Evolutionary conservation across 257 asterid species (phyloP).

Genomic region (Cordia subcordata): DNA sequence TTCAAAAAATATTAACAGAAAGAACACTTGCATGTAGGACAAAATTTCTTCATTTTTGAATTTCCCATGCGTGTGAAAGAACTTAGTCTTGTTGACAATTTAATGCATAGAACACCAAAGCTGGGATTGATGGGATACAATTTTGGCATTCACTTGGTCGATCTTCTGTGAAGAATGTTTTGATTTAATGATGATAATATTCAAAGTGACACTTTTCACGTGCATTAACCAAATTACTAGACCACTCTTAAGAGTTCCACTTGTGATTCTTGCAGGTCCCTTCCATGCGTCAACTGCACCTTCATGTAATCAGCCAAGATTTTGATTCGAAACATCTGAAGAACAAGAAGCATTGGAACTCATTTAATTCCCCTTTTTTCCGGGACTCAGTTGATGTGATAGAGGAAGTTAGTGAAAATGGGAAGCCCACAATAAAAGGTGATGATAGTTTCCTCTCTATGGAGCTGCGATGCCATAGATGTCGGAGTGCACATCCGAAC

Average conservation of each 20-base stretch:
- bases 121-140: too few relatives aligned
- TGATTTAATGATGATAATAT: too few relatives aligned
- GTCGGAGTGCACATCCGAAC: constrained; percentile 84
- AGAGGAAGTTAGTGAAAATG: constrained; percentile 49
- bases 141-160: too few relatives aligned
- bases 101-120: too few relatives aligned
- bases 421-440: constrained; percentile 30
- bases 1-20: too few relatives aligned
- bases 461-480: constrained; percentile 84
- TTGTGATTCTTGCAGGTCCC: constrained; percentile 47
- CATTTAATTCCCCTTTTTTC: constrained; percentile 76
- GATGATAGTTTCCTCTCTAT: constrained; percentile 33
- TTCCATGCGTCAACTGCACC: constrained; percentile 90
- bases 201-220: too few relatives aligned
- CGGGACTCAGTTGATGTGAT: constrained; percentile 75
- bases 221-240: not conserved
- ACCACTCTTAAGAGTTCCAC: constrained; percentile 1
- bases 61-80: too few relatives aligned
- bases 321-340: constrained; percentile 71
- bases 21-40: too few relatives aligned
- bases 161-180: too few relatives aligned
- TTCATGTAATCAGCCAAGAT: constrained; percentile 93
- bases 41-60: too few relatives aligned
- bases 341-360: constrained; percentile 93
- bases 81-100: too few relatives aligned